These are phyloP conservation scores for Lactarius indigo DNA, from an alignment of 768 basidiomycete species.

Conservation along the genomic window DNA sequence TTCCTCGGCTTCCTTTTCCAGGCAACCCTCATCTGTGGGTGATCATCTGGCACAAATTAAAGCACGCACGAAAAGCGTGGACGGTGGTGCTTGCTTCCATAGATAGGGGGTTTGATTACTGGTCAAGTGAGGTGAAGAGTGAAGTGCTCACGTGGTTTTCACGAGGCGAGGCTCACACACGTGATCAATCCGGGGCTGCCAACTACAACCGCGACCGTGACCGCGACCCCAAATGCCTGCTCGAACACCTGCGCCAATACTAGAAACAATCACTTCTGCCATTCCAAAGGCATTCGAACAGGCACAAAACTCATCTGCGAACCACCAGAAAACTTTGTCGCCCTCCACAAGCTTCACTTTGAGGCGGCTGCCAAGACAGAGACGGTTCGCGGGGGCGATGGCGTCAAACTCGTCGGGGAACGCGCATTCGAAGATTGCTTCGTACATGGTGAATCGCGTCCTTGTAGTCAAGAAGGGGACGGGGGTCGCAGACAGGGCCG, in stretches of 20 bases:
- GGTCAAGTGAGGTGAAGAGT: neutral
- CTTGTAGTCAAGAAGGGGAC: constrained; percentile 80
- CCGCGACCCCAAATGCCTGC: constrained; percentile 5
- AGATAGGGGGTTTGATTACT: neutral
- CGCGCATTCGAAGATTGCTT: constrained; percentile 68
- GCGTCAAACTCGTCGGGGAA: constrained; percentile 67
- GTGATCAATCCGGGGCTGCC: neutral
- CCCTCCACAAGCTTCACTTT: constrained; percentile 73
- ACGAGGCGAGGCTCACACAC: neutral
- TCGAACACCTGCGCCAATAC: constrained; percentile 33
- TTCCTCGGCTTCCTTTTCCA: constrained; percentile 19
- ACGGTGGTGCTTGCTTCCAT: neutral
- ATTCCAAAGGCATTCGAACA: constrained; percentile 76
- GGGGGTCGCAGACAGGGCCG: constrained; percentile 63
- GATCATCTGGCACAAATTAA: constrained; percentile 15
- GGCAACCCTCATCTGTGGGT: constrained; percentile 7
- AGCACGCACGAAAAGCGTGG: constrained; percentile 6
- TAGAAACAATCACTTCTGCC: constrained; percentile 31
- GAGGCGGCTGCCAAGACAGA: constrained; percentile 57
- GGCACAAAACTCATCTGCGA: constrained; percentile 65
- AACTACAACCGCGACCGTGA: neutral
- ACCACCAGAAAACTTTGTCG: constrained; percentile 89
- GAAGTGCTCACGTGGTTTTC: neutral
- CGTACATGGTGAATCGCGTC: constrained; percentile 54
- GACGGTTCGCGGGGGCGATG: constrained; percentile 44